phyloP scores from a whole-genome alignment of 345 rosid species.

The Lepidium didymum region DNA sequence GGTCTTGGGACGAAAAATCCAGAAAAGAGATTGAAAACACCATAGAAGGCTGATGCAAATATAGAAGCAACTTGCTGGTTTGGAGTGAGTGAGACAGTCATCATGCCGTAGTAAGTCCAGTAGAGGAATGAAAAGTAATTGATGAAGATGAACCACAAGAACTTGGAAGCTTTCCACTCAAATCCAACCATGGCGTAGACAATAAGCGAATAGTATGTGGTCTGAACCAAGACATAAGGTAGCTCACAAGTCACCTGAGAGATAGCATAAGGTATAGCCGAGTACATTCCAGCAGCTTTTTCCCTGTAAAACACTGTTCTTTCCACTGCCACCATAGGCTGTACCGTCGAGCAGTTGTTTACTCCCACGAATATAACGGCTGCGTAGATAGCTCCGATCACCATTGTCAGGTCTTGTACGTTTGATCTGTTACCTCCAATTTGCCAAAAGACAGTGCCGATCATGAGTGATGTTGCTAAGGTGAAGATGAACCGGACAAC shows the following conservation, averaged over 20 bases:
- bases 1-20: slow-evolving; percentile 90
- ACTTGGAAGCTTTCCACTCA: slow-evolving; percentile 63
- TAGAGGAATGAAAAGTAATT: slow-evolving; percentile 75
- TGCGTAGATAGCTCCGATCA: slow-evolving; percentile 64
- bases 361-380: slow-evolving; percentile 52
- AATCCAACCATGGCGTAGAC: slow-evolving; percentile 74
- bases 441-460: slow-evolving; percentile 58
- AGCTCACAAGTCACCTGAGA: slow-evolving; percentile 58
- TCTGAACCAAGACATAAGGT: slow-evolving; percentile 63
- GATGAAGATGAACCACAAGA: slow-evolving; percentile 74
- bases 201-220: slow-evolving; percentile 54
- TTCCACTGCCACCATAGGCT: slow-evolving; percentile 63
- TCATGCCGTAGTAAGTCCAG: slow-evolving; percentile 95
- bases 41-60: slow-evolving; percentile 64
- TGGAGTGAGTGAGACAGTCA: slow-evolving; percentile 82
- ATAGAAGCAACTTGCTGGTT: slow-evolving; percentile 81
- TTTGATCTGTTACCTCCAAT: slow-evolving; percentile 43
- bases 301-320: slow-evolving; percentile 66
- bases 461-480: slow-evolving; percentile 39
- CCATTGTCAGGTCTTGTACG: slow-evolving; percentile 41
- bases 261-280: slow-evolving; percentile 61
- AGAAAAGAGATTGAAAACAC: slow-evolving; percentile 72
- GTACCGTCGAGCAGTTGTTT: slow-evolving; percentile 66
- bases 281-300: slow-evolving; percentile 69
- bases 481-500: slow-evolving; percentile 51